Percentiles rank a stretch among this genome's conserved stretches.
Conservation (phyloP, 345 rosid genomes). For the Gossypium arboreum region DNA sequence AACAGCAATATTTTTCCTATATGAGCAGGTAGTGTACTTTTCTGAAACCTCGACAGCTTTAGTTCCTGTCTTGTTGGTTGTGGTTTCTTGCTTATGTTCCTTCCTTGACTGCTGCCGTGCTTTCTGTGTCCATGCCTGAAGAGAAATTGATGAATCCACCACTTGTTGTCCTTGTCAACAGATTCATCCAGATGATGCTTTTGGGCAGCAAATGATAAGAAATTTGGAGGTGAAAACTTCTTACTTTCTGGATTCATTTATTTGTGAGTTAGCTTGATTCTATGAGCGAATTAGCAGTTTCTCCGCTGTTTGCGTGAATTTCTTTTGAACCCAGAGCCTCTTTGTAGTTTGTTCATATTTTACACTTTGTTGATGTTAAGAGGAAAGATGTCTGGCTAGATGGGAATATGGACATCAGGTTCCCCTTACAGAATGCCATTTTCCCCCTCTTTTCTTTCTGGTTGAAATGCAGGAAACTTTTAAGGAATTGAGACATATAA, state of each 20-base stretch:
- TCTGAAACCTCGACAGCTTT: constrained; percentile 20
- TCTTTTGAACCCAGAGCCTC: not conserved
- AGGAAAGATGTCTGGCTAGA: not conserved
- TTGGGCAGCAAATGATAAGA: constrained; percentile 94
- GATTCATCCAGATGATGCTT: constrained; percentile 97
- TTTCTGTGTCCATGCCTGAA: not conserved
- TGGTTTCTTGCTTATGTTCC: constrained; percentile 3
- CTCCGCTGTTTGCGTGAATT: no score
- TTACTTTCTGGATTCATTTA: constrained; percentile 10
- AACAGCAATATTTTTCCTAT: constrained; percentile 79
- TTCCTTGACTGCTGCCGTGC: constrained; percentile 3
- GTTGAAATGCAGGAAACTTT: not conserved
- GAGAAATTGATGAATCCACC: constrained; percentile 9
- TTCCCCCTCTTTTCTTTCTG: not conserved
- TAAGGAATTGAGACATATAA: not conserved
- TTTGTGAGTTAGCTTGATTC: constrained; percentile 9
- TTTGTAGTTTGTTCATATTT: not conserved
- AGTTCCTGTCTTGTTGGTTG: constrained; percentile 5
- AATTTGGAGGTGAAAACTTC: constrained; percentile 75
- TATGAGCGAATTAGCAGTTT: not conserved
- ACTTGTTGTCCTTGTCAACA: constrained; percentile 35
- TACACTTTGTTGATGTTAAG: constrained; percentile 1
- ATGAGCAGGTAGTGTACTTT: constrained; percentile 65
- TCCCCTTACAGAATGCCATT: not conserved
- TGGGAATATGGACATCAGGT: not conserved